Percentiles rank a stretch among this genome's conserved stretches.
phyloP scores from a whole-genome alignment of 768 basidiomycete genomes.

The Auricularia sp. region DNA sequence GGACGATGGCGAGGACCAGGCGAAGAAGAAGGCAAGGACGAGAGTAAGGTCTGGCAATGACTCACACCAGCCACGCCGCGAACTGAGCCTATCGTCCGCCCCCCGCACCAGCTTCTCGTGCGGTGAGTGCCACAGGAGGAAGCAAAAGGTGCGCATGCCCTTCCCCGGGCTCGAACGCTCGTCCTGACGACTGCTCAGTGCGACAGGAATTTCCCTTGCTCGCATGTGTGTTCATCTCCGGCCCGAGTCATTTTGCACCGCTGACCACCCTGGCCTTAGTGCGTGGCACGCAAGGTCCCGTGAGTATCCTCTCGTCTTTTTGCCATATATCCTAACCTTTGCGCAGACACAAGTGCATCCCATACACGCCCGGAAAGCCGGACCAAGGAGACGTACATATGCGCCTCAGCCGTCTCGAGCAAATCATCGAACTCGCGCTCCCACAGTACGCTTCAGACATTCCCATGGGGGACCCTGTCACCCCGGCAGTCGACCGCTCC shows the following conservation, averaged over 20 bases:
- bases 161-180: constrained; percentile 1
- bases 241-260: constrained; percentile 12
- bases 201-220: constrained; percentile 76
- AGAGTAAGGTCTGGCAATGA: constrained; percentile 56
- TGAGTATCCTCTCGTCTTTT: constrained; percentile 31
- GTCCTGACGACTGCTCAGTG: constrained; percentile 38
- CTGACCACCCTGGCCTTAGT: constrained; percentile 31
- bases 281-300: constrained; percentile 75
- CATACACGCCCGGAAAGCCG: constrained; percentile 78
- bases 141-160: constrained; percentile 56
- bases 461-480: constrained; percentile 4
- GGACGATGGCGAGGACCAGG: constrained; percentile 33
- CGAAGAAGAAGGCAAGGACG: constrained; percentile 56
- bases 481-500: constrained; percentile 33
- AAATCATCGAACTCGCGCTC: constrained; percentile 68
- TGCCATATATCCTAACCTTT: background rate
- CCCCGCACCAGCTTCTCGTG: constrained; percentile 56
- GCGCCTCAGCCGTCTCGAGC: constrained; percentile 65
- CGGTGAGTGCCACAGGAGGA: constrained; percentile 79
- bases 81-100: background rate
- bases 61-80: constrained; percentile 2
- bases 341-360: constrained; percentile 41
- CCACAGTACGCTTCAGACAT: constrained; percentile 52
- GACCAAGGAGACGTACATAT: constrained; percentile 66
- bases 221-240: constrained; percentile 46